Evolutionary conservation across 441 rosid genomes (phyloP), one percentile per base, ranked within the genome.

Genomic region (Gossypium lobatum): DNA sequence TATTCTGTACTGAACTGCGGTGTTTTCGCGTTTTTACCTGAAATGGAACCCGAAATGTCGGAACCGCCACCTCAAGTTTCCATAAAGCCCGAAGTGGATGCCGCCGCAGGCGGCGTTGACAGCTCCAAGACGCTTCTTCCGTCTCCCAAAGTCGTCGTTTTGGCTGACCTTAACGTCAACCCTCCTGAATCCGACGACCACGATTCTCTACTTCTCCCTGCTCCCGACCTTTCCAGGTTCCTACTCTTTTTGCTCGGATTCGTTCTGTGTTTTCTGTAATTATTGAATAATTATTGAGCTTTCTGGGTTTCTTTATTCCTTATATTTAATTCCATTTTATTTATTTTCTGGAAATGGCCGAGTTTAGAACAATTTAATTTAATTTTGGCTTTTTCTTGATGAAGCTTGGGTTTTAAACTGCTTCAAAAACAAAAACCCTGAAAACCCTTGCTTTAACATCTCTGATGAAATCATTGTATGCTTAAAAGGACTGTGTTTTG

Each of bases 151-250:
- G 64, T 86, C 59, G 88, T 88, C 73, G 85, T 91, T 72, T 74
- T 94, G 75, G 98, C 97, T 53, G 98, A 92, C 90, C 96, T 92
- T 75, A 94, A 89, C 85, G 88, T 82, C 83, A 86, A 92, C 75
- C 98, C 97, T 81, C 93, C 95, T 18, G 91, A 88, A 65, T 60
- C 88, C 58, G 98, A 92, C 77, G 82, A 86, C 71, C 78, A 73
- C 58, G 83, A 86, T 31, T 74, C 90, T 16, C 23, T 74, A 64
- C 83, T 71, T 71, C 55, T 67, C 26, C 39, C 87, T 16, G 78
- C 80, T 25, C 82, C 87, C 16, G 72, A 76, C 70, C 71, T 72
- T 77, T 5, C 83, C 73, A 87, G 89, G 92, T 89, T 62, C 65
- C 6, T 26, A 14, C 37, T 34, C 73, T 58, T 48, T 57, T 45